These are phyloP conservation scores for Leccinum longicurvipes DNA, from an alignment of 768 basidiomycete species.

Conservation along the genomic window DNA sequence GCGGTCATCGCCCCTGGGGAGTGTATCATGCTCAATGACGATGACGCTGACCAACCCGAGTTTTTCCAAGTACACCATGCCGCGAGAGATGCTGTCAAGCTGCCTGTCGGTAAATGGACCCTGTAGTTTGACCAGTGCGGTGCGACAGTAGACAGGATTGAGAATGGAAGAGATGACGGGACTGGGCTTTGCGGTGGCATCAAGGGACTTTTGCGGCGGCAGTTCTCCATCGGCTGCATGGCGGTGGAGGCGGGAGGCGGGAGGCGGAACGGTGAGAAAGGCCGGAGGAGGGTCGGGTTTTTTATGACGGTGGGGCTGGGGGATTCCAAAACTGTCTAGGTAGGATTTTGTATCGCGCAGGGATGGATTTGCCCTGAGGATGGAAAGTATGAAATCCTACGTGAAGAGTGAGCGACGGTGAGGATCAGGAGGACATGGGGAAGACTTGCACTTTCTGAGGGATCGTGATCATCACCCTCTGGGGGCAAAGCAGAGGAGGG, in stretches of 20 bases:
- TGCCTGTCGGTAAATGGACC: constrained; percentile 93
- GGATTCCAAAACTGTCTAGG: constrained; percentile 84
- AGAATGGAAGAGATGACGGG: constrained; percentile 70
- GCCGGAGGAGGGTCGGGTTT: constrained; percentile 20
- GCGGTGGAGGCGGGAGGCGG: constrained; percentile 15
- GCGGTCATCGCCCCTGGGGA: constrained; percentile 62
- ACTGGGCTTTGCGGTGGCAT: constrained; percentile 37
- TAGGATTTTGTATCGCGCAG: constrained; percentile 87
- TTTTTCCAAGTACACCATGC: constrained; percentile 93
- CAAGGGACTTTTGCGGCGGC: constrained; percentile 28
- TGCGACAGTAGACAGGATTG: constrained; percentile 79
- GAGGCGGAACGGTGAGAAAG: constrained; percentile 26
- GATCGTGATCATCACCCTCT: constrained; percentile 25
- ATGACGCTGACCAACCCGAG: constrained; percentile 95
- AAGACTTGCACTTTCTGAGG: constrained; percentile 49
- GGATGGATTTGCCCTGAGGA: constrained; percentile 90
- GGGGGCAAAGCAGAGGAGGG: constrained; percentile 4
- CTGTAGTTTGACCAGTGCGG: constrained; percentile 94
- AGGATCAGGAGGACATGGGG: not conserved
- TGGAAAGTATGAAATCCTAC: constrained; percentile 95
- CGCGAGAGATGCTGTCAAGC: constrained; percentile 88
- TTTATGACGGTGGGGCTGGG: constrained; percentile 37
- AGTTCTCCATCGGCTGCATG: too few species aligned
- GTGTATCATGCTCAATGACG: constrained; percentile 85
- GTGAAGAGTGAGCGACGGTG: constrained; percentile 7